Evolutionary conservation across 2,329 filamentous ascomycete species (phyloP).

Genomic region (Colletotrichum shisoi): DNA sequence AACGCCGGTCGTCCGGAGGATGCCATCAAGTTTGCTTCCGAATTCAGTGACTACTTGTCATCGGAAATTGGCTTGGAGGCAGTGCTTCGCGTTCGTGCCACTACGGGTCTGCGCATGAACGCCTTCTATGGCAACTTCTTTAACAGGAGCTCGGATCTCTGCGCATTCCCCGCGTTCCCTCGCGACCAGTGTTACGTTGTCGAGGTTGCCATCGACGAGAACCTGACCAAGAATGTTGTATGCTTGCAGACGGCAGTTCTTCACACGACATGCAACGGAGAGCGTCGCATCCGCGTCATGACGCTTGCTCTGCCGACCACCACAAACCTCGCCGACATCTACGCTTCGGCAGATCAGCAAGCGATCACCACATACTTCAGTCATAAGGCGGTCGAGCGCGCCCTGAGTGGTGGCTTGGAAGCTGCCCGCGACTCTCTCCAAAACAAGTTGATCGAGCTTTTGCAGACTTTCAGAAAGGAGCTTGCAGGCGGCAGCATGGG

Average conservation of each 20-base stretch:
- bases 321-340: constrained; percentile 86
- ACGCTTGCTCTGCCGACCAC: constrained; percentile 94
- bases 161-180: constrained; percentile 96
- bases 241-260: constrained; percentile 94
- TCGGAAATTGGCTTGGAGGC: constrained; percentile 96
- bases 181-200: constrained; percentile 97
- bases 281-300: constrained; percentile 92
- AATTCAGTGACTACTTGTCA: constrained; percentile 97
- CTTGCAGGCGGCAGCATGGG: constrained; percentile 95
- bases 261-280: constrained; percentile 97
- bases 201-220: constrained; percentile 97
- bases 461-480: constrained; percentile 97
- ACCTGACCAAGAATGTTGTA: constrained; percentile 86
- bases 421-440: constrained; percentile 90
- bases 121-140: constrained; percentile 99
- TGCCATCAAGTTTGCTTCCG: constrained; percentile 95
- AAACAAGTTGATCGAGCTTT: constrained; percentile 87
- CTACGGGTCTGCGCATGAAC: constrained; percentile 93
- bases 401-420: constrained; percentile 84
- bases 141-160: constrained; percentile 96
- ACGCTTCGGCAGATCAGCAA: constrained; percentile 92
- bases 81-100: constrained; percentile 92
- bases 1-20: constrained; percentile 93
- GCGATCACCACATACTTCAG: constrained; percentile 94
- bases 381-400: constrained; percentile 95